Evolutionary conservation across 352 stramenopile genomes (phyloP).

Genomic region (Phytophthora syringae): DNA sequence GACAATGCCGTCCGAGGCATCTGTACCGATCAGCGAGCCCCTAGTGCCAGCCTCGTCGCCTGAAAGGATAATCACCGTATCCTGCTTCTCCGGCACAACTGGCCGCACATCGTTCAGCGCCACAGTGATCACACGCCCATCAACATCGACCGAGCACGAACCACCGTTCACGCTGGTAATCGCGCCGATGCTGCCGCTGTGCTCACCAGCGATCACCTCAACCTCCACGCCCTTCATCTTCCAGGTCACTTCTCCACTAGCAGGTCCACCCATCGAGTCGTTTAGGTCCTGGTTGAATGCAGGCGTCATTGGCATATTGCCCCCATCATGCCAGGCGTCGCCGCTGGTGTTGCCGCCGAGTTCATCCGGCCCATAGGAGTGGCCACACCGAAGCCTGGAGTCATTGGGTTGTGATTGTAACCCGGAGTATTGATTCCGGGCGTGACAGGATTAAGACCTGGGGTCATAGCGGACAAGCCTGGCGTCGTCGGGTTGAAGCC

Average conservation of each 20-base stretch:
- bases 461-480: conserved; percentile 79
- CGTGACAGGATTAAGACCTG: conserved; percentile 82
- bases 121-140: conserved; percentile 73
- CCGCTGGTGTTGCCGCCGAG: conserved; percentile 66
- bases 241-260: conserved; percentile 80
- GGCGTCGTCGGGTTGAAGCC: conserved; percentile 89
- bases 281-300: conserved; percentile 64
- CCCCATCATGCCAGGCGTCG: conserved; percentile 79
- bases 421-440: conserved; percentile 83
- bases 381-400: conserved; percentile 79
- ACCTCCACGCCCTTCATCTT: conserved; percentile 91
- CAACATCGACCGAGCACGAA: conserved; percentile 83
- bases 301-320: conserved; percentile 76
- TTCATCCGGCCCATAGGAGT: conserved; percentile 84
- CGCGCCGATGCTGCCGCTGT: conserved; percentile 71
- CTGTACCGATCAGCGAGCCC: conserved; percentile 87
- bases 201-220: conserved; percentile 72
- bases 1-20: conserved; percentile 87
- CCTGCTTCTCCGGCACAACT: conserved; percentile 86
- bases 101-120: conserved; percentile 75
- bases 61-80: conserved; percentile 88
- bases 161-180: conserved; percentile 76
- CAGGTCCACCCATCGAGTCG: conserved; percentile 45
- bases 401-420: conserved; percentile 90
- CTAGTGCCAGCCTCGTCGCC: conserved; percentile 87